phyloP scores from a whole-genome alignment of 2,329 filamentous ascomycete genomes.

The Penicillium hordei region DNA sequence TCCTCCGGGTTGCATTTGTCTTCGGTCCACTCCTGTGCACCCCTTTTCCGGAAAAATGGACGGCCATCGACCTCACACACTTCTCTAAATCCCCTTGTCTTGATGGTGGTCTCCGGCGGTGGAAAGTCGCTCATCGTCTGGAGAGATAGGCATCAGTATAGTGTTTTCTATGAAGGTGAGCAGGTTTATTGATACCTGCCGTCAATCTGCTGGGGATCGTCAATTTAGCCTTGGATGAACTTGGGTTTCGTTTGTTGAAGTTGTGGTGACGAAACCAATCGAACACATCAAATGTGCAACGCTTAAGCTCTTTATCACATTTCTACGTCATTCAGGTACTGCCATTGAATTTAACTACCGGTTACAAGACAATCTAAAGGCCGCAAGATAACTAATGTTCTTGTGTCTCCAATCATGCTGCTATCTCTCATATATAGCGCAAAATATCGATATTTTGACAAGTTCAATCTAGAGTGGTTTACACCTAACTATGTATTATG shows the following conservation, averaged over 20 bases:
- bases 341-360: too few species aligned
- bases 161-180: background rate
- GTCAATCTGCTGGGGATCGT: background rate
- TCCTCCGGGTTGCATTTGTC: background rate
- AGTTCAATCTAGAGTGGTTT: background rate
- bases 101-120: slow-evolving; percentile 3
- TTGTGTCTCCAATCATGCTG: background rate
- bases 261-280: background rate
- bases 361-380: background rate
- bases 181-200: background rate
- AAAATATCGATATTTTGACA: background rate
- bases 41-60: slow-evolving; percentile 17
- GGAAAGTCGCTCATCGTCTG: slow-evolving; percentile 7
- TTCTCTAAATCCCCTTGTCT: slow-evolving; percentile 20
- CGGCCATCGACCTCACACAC: slow-evolving; percentile 21
- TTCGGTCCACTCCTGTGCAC: slow-evolving; percentile 22
- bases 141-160: background rate
- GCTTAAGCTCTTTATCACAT: background rate
- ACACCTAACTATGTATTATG: too few species aligned
- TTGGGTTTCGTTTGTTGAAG: background rate
- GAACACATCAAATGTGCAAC: background rate
- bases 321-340: background rate
- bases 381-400: background rate
- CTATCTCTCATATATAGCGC: background rate
- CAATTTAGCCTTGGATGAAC: too few species aligned